Conservation (phyloP, 768 basidiomycete genomes). For the Panus rudis region DNA sequence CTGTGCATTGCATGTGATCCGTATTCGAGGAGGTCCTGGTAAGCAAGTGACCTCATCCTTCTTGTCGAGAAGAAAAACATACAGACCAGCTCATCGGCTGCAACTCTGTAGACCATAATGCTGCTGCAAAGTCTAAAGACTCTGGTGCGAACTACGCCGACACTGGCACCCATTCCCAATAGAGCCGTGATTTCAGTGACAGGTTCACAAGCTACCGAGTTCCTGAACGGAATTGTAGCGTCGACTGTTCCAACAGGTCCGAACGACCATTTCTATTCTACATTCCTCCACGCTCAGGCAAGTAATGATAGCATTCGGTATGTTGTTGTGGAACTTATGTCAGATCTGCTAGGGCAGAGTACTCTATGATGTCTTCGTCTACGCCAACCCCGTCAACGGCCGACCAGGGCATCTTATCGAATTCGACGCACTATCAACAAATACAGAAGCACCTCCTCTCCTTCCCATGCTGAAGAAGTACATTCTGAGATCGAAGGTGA, state of each 20-base stretch:
- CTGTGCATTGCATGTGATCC: slow-evolving; percentile 6
- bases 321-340: slow-evolving; percentile 3
- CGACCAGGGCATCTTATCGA: slow-evolving; percentile 60
- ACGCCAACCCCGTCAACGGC: slow-evolving; percentile 44
- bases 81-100: too few species aligned
- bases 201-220: slow-evolving; percentile 74
- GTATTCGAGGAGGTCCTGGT: slow-evolving; percentile 5
- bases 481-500: slow-evolving; percentile 85
- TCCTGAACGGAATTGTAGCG: slow-evolving; percentile 40
- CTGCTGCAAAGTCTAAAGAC: too few species aligned
- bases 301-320: neutral
- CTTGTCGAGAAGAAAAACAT: too few species aligned
- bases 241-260: slow-evolving; percentile 15
- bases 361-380: slow-evolving; percentile 83
- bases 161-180: slow-evolving; percentile 53
- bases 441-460: slow-evolving; percentile 54
- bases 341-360: slow-evolving; percentile 64
- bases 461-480: slow-evolving; percentile 73
- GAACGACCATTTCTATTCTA: slow-evolving; percentile 16
- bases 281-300: slow-evolving; percentile 24
- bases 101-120: too few species aligned
- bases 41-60: too few species aligned
- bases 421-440: slow-evolving; percentile 57
- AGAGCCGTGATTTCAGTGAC: slow-evolving; percentile 68
- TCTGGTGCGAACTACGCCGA: slow-evolving; percentile 36